Base-by-base conservation (phyloP, 164 flowering plant species). In the Taxillus chinensis region DNA sequence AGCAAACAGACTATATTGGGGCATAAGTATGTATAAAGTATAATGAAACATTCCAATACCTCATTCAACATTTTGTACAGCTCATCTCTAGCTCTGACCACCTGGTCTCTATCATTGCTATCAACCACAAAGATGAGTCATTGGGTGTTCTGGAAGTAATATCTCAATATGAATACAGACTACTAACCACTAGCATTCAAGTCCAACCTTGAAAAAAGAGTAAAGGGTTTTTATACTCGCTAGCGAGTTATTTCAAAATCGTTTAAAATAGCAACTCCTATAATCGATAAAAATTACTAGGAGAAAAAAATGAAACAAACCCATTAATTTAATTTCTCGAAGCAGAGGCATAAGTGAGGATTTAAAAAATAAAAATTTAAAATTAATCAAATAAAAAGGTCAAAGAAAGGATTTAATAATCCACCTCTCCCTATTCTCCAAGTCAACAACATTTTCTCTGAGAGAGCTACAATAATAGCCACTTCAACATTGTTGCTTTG, bases 381-480 rank as follows among this genome's bases (percentile, higher is more conserved):
- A 48, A 48, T 8, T 5, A 48, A 55, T 3, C 4, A 3, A 3
- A 38, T 5, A 55, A 11, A 55, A 12, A 38, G 16, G 16, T 37
- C 8, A 56, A 56, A 9, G 42, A 37, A 38, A 38, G 38, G 5
- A 10, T 2, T 4, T 37, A 39, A 49, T 67, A 55, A 62, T 75
- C 52, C 69, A 81, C 84, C 84, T 78, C 3, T 74, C 80, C 69
- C 80, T 71, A 41, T 70, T 76, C 64, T 78, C 84, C 64, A 69
- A 46, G 4, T 78, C 84, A 71, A 77, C 63, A 39, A 68, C 56
- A 69, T 81, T 81, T 12, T 81, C 84, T 3, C 79, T 82, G 48
- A 70, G 69, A 6, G 80, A 55, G 80, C 75, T 59, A 78, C 81
- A 55, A 67, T 52, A n/a, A n/a, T n/a, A 37, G 64, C 78, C 13